phyloP scores from a whole-genome alignment of 176 grass and related monocot species.

The Pharus latifolius region DNA sequence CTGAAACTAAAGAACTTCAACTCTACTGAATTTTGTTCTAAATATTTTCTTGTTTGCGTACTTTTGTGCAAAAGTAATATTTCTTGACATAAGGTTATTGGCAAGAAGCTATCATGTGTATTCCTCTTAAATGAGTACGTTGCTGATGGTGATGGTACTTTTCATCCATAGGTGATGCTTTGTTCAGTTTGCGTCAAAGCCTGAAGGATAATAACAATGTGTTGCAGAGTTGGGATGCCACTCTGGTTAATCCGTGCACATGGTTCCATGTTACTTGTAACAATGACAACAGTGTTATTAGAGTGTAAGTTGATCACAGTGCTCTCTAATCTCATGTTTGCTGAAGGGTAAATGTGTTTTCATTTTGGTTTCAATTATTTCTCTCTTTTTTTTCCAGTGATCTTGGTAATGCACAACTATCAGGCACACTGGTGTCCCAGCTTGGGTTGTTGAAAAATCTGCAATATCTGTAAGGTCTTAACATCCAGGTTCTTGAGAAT shows the following conservation, averaged over 20 bases:
- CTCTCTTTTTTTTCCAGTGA: conserved; percentile 36
- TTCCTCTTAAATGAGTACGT: background rate
- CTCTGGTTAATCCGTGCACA: conserved; percentile 81
- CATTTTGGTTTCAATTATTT: background rate
- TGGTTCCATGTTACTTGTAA: conserved; percentile 93
- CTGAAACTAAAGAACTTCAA: too few species aligned
- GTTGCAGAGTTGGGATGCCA: conserved; percentile 77
- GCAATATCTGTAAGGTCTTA: conserved; percentile 60
- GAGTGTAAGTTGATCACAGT: conserved; percentile 57
- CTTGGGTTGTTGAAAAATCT: conserved; percentile 60
- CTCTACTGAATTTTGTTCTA: background rate
- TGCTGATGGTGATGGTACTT: conserved; percentile 15
- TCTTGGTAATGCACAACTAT: conserved; percentile 83
- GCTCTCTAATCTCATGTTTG: background rate
- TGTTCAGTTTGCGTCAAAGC: conserved; percentile 45
- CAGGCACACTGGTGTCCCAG: conserved; percentile 57
- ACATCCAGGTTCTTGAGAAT: background rate
- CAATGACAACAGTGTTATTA: conserved; percentile 59
- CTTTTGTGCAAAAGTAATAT: background rate
- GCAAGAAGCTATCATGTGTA: background rate
- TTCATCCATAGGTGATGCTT: conserved; percentile 61
- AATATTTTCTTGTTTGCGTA: background rate
- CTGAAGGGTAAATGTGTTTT: background rate
- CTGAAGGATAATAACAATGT: conserved; percentile 64
- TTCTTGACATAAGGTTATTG: background rate